phyloP scores from a whole-genome alignment of 306 rosid species.

The Citrullus mucosospermus region DNA sequence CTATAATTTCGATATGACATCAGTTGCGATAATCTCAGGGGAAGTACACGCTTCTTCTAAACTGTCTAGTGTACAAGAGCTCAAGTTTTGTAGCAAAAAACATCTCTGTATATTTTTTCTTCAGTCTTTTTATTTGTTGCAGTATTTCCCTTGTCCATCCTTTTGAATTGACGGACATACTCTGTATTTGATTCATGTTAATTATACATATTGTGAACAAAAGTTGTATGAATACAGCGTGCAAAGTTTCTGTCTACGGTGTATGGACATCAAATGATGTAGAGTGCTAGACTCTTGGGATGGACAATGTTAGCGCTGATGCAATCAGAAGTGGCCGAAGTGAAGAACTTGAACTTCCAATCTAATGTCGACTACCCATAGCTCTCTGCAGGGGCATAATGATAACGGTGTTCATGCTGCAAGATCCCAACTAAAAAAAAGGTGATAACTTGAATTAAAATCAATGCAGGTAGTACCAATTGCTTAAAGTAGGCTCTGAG shows the following conservation, averaged over 20 bases:
- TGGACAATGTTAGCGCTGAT: slow-evolving; percentile 11
- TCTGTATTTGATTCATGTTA: background rate
- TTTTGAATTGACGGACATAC: background rate
- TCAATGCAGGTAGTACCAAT: background rate
- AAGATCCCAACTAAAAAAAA: slow-evolving; percentile 12
- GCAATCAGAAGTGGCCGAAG: slow-evolving; percentile 10
- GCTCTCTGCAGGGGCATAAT: slow-evolving; percentile 14
- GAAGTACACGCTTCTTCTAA: background rate
- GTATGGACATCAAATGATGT: slow-evolving; percentile 11
- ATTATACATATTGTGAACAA: background rate
- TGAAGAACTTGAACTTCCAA: slow-evolving; percentile 15
- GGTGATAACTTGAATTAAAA: slow-evolving; percentile 15
- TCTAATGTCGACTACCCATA: slow-evolving; percentile 30
- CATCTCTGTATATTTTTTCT: background rate
- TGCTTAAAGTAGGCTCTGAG: background rate
- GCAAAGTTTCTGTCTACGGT: background rate
- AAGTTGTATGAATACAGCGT: background rate
- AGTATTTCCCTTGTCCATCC: background rate
- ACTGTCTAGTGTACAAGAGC: background rate
- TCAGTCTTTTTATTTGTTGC: background rate
- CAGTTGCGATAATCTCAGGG: background rate
- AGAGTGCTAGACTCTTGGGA: slow-evolving; percentile 17
- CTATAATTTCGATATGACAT: background rate
- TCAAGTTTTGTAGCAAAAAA: background rate
- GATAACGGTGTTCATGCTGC: slow-evolving; percentile 14